Percentiles rank a stretch among this genome's conserved stretches.
Evolutionary conservation across 2,329 filamentous ascomycete genomes (phyloP).

Genomic region (Harringtonia aguacate): DNA sequence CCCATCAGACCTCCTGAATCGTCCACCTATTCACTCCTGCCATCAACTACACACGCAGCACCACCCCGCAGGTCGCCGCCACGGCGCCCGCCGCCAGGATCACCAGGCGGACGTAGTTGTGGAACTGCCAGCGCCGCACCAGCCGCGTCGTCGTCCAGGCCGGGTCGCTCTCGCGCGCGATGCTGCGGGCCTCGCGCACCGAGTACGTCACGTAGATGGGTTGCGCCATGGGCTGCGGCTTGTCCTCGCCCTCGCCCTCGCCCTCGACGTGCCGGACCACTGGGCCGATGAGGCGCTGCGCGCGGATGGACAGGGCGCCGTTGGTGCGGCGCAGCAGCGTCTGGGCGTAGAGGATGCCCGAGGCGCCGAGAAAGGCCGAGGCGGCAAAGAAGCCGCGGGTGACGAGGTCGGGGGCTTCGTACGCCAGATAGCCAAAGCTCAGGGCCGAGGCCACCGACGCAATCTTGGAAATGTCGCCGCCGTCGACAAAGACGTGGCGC

Average conservation of each 20-base stretch:
- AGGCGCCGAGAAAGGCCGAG: background rate
- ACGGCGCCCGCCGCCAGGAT: background rate
- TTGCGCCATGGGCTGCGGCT: background rate
- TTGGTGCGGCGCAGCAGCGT: conserved; percentile 1
- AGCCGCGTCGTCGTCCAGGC: conserved; percentile 1
- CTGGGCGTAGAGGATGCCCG: background rate
- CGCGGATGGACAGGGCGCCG: background rate
- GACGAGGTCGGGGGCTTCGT: background rate
- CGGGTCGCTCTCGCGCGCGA: background rate
- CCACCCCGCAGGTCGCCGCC: background rate
- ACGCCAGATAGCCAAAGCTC: no score
- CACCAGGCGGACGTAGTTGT: background rate
- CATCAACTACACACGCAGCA: no score
- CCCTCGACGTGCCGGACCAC: background rate
- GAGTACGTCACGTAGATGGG: background rate
- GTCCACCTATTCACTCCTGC: no score
- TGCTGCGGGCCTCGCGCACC: background rate
- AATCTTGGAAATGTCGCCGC: background rate
- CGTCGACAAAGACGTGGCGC: conserved; percentile 1
- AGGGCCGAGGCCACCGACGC: no score
- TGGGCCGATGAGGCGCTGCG: background rate
- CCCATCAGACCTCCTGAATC: no score
- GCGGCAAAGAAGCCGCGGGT: background rate
- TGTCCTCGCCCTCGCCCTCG: no score
- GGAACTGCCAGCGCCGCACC: background rate